Evolutionary conservation across 1,284 basidiomycete genomes (phyloP), one percentile per base, ranked within the genome.

Genomic region (Puccinia novopanici): DNA sequence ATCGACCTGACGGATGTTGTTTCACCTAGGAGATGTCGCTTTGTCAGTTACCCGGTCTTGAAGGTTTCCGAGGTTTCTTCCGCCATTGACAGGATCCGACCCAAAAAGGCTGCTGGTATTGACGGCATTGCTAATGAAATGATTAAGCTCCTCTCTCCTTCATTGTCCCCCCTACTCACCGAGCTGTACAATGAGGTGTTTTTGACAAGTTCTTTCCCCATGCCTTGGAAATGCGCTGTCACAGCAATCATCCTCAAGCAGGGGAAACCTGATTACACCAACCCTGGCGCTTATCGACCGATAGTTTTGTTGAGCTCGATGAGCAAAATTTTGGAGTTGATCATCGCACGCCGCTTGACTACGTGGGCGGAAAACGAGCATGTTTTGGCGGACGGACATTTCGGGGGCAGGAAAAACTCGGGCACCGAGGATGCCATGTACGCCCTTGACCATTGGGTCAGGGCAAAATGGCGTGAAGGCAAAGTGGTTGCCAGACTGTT

Each of bases 201-300:
- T 15, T 10, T 59, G 5, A 5, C 19, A 0, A 61, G 75, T 10
- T 37, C 24, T 12, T 76, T 50, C 45, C 75, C 61, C 3, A 8
- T 15, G 0, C 24, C 3, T 1, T 76, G 75, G 75, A 76, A 76
- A 34, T 30, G 30, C 15, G 75, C 75, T 8, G 48, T 37, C 9
- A 65, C 48, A 1, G 45, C 63, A 8, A 76, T 76, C 61, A 57
- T 76, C 61, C 55, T 24, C 4, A 75, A 65, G 34, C 57, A 52
- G 2, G 73, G 73, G 27, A 57, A 61, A n/a, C 73, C 55, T 2
- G 34, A 75, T 55, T 75, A 75, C 34, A 45, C 73, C 5, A 57
- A 57, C 15, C 12, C 73, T 6, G 5, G 5, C 5, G 73, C 55
- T 0, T 75, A 75, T 55, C 54, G 30, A 13, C 73, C 73, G 0